phyloP scores from a whole-genome alignment of 73 alveolate genomes.

The Symbiodinium natans region DNA sequence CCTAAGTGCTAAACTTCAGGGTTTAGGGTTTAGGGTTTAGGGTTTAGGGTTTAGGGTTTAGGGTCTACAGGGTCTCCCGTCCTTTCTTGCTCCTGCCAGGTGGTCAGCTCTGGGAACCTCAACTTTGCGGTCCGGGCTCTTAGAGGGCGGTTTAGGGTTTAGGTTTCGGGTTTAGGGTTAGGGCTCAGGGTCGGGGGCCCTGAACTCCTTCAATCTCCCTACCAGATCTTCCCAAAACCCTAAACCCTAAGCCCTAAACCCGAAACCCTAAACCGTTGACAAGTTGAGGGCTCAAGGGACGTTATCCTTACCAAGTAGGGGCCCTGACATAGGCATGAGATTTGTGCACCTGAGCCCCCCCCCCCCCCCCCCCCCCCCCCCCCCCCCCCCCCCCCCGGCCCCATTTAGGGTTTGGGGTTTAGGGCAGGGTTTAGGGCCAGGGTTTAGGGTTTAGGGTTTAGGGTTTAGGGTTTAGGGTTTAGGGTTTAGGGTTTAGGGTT shows the following conservation, averaged over 20 bases:
- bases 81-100: neutral
- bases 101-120: constrained; percentile 33
- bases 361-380: too few relatives aligned
- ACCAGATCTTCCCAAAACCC: neutral
- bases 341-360: too few relatives aligned
- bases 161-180: neutral
- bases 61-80: neutral
- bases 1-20: too few relatives aligned
- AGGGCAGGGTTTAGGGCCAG: neutral
- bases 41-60: neutral
- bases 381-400: too few relatives aligned
- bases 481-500: too few relatives aligned
- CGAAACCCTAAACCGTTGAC: neutral
- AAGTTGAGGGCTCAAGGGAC: too few relatives aligned
- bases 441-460: neutral
- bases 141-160: too few relatives aligned
- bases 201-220: neutral
- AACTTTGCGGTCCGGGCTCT: too few relatives aligned
- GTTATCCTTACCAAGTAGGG: too few relatives aligned
- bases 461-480: neutral
- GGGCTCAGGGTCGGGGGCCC: neutral
- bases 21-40: too few relatives aligned
- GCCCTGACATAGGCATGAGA: too few relatives aligned
- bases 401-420: neutral
- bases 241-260: neutral